Base-by-base conservation (phyloP, 2,329 filamentous ascomycete genomes). In the Zymoseptoria tritici region DNA sequence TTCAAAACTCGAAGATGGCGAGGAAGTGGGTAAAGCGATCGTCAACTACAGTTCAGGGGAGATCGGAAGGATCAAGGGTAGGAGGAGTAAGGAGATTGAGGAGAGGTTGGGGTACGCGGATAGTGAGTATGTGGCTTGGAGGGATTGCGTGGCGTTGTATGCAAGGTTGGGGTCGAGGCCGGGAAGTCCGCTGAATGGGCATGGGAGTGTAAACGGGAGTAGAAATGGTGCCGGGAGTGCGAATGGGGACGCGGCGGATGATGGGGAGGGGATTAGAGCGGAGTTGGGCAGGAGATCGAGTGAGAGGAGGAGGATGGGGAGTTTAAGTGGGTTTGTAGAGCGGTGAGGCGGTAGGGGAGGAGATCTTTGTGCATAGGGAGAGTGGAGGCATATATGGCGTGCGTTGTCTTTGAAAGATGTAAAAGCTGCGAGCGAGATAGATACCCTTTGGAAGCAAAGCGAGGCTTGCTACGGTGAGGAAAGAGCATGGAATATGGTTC, bases 1-100 rank as follows among this genome's bases (percentile, higher is more conserved):
- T 1, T 82, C 83, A 6, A 66, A 70, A 1, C 55, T 70, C 1
- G 66, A 52, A 20, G 68, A 71, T 22, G 70, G 60, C 7, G 69
- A 76, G 54, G 94, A 97, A 70, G 89, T 97, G 20, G 94, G 94
- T 0, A 82, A 93, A 42, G 92, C 91, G 3, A 78, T 99, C 54
- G 91, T 96, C 60, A 97, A 97, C 75, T 99, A 97, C 73, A 89
- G 89, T n/a, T 86, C 89, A 1, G 79, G 81, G 0, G 93, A 99
- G 75, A 91, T 99, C 62, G 78, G 80, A 59, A 80, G 89, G 55
- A 96, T 99, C 71, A 91, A 89, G 77, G 94, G 94, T 1, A 80
- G 88, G 65, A 85, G 89, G 72, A 96, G 91, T 71, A 83, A 81
- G 5, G 88, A 96, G 72, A 97, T 99, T 64, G 81, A 86, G 54